Conservation (phyloP, 2,329 filamentous ascomycete species). For the Botrytis aclada region DNA sequence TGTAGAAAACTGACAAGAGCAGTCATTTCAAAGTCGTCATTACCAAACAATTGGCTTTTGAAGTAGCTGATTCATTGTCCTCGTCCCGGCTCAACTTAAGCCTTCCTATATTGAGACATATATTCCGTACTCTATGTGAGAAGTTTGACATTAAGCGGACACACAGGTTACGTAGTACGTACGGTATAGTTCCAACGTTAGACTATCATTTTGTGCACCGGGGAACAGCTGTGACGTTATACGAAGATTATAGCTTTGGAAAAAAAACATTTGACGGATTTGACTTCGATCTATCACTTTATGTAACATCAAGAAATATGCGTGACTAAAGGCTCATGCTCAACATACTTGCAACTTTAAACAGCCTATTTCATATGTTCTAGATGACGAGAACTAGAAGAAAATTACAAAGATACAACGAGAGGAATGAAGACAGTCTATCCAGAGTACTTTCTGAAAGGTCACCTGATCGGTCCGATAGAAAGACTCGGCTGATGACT, state of each 20-base stretch:
- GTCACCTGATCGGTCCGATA: constrained; percentile 9
- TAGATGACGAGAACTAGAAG: background rate
- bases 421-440: background rate
- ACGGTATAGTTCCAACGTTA: background rate
- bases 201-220: background rate
- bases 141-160: background rate
- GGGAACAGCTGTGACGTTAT: background rate
- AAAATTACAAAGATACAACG: background rate
- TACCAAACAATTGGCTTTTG: background rate
- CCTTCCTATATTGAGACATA: background rate
- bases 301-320: background rate
- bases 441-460: background rate
- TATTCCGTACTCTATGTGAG: background rate
- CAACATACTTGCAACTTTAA: background rate
- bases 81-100: background rate
- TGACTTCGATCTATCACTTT: background rate
- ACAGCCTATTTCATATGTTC: background rate
- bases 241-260: background rate
- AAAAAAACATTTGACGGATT: background rate
- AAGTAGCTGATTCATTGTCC: background rate
- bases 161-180: background rate
- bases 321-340: background rate
- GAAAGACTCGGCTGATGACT: constrained; percentile 6
- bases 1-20: background rate
- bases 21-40: background rate